Conservation (phyloP, 1,284 basidiomycete species). For the Termitomyces sp. region DNA sequence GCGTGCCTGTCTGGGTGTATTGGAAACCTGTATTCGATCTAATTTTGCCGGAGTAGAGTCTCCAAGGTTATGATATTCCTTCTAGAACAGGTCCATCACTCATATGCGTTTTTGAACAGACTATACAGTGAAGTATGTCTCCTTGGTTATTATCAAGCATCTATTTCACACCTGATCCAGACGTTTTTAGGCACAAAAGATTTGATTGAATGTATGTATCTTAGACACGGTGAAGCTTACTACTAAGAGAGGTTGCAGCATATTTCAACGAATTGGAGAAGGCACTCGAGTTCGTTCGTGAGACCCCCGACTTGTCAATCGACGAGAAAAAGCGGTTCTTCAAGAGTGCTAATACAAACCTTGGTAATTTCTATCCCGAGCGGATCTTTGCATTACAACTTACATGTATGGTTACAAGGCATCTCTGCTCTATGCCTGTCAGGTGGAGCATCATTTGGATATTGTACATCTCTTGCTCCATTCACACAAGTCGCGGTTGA, state of each 20-base stretch:
- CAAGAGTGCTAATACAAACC: constrained; percentile 82
- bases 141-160: constrained; percentile 2
- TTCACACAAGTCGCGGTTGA: not conserved
- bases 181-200: constrained; percentile 88
- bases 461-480: constrained; percentile 50
- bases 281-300: constrained; percentile 71
- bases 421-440: constrained; percentile 85
- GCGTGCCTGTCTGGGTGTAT: constrained; percentile 81
- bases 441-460: constrained; percentile 92
- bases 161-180: constrained; percentile 33
- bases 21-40: constrained; percentile 87
- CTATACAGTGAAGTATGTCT: constrained; percentile 80
- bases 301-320: constrained; percentile 65
- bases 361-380: constrained; percentile 53
- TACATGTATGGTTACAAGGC: constrained; percentile 26
- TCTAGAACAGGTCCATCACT: not conserved
- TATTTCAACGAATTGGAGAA: constrained; percentile 79
- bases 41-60: constrained; percentile 97
- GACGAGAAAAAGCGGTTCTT: constrained; percentile 95
- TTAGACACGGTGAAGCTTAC: not conserved
- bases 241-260: constrained; percentile 34
- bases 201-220: constrained; percentile 68
- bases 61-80: constrained; percentile 42
- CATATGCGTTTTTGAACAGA: constrained; percentile 30
- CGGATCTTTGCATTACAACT: not conserved